phyloP scores from a whole-genome alignment of 2,329 filamentous ascomycete species.

The Tolypocladium pustulatum region DNA sequence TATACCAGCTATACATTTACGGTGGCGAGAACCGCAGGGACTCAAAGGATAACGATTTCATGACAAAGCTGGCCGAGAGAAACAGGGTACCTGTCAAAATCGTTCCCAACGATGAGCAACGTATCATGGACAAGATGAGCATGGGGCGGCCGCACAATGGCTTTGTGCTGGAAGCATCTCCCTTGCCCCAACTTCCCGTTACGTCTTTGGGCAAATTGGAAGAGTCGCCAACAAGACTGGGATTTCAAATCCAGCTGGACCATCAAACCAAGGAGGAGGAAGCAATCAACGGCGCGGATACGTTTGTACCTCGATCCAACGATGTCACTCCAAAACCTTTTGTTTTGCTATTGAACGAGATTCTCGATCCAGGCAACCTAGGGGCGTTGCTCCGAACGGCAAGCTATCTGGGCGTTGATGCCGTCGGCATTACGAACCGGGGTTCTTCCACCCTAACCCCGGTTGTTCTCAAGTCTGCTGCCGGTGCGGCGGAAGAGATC shows the following conservation, averaged over 20 bases:
- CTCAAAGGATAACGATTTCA: conserved; percentile 29
- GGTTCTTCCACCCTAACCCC: conserved; percentile 66
- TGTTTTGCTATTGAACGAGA: conserved; percentile 62
- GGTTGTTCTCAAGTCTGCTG: conserved; percentile 75
- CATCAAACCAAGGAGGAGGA: conserved; percentile 66
- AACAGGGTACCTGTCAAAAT: conserved; percentile 44
- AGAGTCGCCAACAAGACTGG: conserved; percentile 29
- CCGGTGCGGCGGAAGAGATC: conserved; percentile 76
- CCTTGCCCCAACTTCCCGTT: conserved; percentile 63
- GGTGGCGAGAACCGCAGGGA: conserved; percentile 44
- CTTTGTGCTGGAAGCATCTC: conserved; percentile 76
- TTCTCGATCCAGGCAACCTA: conserved; percentile 81
- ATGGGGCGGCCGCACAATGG: conserved; percentile 81
- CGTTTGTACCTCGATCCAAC: conserved; percentile 30
- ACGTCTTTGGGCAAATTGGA: conserved; percentile 41
- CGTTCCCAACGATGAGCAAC: conserved; percentile 50
- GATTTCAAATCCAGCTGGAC: conserved; percentile 50
- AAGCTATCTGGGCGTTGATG: conserved; percentile 82
- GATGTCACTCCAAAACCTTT: conserved; percentile 46
- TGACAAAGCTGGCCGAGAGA: conserved; percentile 35
- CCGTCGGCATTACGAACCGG: conserved; percentile 64
- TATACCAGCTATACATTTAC: conserved; percentile 80
- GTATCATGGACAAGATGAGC: conserved; percentile 74
- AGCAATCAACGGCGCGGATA: conserved; percentile 56
- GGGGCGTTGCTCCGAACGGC: conserved; percentile 83